Evolutionary conservation across 257 asterid species (phyloP).

Genomic region (Nicotiana tabacum): DNA sequence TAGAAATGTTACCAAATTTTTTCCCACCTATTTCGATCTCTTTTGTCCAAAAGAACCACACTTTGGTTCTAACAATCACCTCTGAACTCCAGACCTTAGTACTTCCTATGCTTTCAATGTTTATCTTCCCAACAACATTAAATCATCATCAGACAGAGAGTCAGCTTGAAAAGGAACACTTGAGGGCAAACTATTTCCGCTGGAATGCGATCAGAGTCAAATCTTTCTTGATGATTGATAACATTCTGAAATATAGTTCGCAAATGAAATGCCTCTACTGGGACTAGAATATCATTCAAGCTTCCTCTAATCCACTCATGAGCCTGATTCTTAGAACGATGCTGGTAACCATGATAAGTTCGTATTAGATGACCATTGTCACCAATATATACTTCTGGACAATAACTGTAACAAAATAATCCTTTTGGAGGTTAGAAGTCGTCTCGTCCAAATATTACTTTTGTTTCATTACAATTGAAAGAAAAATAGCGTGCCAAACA

Average conservation of each 20-base stretch:
- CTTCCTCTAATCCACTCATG: slow-evolving; percentile 68
- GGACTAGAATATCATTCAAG: slow-evolving; percentile 49
- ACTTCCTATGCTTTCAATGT: slow-evolving; percentile 76
- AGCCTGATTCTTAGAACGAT: slow-evolving; percentile 42
- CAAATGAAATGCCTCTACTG: slow-evolving; percentile 68
- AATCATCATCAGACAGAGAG: slow-evolving; percentile 33
- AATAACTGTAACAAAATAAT: slow-evolving; percentile 39
- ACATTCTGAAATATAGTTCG: slow-evolving; percentile 54
- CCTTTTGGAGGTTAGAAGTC: background rate
- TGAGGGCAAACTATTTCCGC: slow-evolving; percentile 29
- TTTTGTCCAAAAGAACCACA: too few species aligned
- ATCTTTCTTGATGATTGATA: slow-evolving; percentile 60
- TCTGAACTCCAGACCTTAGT: slow-evolving; percentile 61
- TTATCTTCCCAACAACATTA: slow-evolving; percentile 38
- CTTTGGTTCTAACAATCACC: background rate
- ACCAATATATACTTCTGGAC: slow-evolving; percentile 81
- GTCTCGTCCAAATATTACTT: background rate
- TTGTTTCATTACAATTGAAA: background rate
- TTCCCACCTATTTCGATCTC: too few species aligned
- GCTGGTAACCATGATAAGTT: slow-evolving; percentile 67
- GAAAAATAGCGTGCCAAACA: background rate
- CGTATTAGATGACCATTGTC: slow-evolving; percentile 71
- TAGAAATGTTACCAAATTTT: too few species aligned
- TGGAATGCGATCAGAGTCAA: slow-evolving; percentile 65
- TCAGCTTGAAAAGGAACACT: slow-evolving; percentile 6